These are phyloP conservation scores for Rhodomyrtus psidioides DNA, from an alignment of 441 rosid species.

Conservation along the genomic window DNA sequence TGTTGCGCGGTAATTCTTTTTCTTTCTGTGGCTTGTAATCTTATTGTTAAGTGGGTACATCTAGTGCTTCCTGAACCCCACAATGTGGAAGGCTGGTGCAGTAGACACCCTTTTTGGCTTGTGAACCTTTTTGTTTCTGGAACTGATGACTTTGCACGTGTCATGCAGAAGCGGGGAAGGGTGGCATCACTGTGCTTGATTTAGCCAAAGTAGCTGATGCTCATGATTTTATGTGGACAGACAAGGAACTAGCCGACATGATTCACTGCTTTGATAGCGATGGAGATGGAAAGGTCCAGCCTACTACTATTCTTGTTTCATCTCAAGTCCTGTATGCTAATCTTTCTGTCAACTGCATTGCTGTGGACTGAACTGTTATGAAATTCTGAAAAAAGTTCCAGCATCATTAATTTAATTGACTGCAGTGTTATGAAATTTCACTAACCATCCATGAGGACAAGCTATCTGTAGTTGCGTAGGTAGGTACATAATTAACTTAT, in stretches of 20 bases:
- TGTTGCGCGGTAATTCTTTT: background rate
- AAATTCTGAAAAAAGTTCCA: background rate
- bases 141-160: background rate
- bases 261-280: conserved; percentile 57
- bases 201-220: conserved; percentile 41
- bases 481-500: background rate
- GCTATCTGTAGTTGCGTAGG: background rate
- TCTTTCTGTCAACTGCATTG: background rate
- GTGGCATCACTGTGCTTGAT: conserved; percentile 43
- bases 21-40: background rate
- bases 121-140: background rate
- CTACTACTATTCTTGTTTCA: background rate
- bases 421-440: background rate
- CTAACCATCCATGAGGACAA: background rate
- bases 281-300: conserved; percentile 56
- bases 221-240: conserved; percentile 66
- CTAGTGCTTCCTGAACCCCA: background rate
- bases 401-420: background rate
- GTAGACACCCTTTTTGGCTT: background rate
- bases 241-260: conserved; percentile 26
- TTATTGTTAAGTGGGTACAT: background rate
- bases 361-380: background rate
- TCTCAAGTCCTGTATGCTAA: background rate
- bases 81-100: background rate
- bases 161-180: conserved; percentile 57